Evolutionary conservation across 108 stramenopile species (phyloP), one percentile per base, ranked within the genome.

Genomic region (Epithemia pelagica): DNA sequence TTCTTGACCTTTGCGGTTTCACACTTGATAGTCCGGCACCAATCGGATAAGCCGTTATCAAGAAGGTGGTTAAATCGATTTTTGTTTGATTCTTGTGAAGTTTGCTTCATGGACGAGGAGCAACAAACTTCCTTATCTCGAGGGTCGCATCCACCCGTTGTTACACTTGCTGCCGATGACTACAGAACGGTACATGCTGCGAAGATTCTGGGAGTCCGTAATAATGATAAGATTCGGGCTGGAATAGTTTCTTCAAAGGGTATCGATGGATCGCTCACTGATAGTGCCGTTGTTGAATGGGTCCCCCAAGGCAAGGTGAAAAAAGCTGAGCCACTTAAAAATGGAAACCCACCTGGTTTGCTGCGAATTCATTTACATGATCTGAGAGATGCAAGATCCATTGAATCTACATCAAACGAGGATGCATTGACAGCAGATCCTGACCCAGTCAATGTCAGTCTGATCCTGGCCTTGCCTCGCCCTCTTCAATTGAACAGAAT

Each of bases 381-480:
- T 31, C 72, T 81, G 5, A 67, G 69, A 26, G 55, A 32, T 54
- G 67, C 79, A 33, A n/a, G n/a, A n/a, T 57, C 21, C 54, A 22
- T 52, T 2, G 28, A 54, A 24, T 27, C 53, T 32, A 37, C 67
- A 67, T 31, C 61, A 26, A 54, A 65, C 32, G 37, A 15, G 10
- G 15, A 5, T 46, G 15, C 5, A 46, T 10, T 46, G 5, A 15
- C 10, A 46, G 63, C 70, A 24, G n/a, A 69, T 15, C 58, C 59
- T 0, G 69, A 71, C 54, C 61, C 46, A 25, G 61, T 69, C 15
- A 54, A 52, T 26, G 85, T 92, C 10, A 86, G 84, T 62, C 62
- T 97, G 3, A 76, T 97, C 22, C 75, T 97, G 59, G 96, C 96
- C 7, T 69, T 96, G 23, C 96, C 96, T 8, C 72, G 95, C 60